phyloP scores from a whole-genome alignment of 1,284 basidiomycete species.

The Gomphus bonarii region DNA sequence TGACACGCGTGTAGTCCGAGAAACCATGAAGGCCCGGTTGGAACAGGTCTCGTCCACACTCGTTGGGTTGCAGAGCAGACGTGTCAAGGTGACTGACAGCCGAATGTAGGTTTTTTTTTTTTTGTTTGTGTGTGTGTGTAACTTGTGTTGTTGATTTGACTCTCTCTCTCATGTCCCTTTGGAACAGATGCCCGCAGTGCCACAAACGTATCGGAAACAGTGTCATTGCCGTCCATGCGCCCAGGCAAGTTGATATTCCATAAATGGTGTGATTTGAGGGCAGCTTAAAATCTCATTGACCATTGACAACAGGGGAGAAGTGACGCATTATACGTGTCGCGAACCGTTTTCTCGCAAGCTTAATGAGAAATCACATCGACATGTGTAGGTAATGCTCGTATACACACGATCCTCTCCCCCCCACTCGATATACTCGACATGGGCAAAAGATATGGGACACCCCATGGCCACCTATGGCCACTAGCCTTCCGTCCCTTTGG shows the following conservation, averaged over 20 bases:
- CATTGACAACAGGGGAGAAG: conserved; percentile 83
- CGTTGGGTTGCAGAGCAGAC: conserved; percentile 65
- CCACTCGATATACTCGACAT: neutral
- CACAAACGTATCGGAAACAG: conserved; percentile 91
- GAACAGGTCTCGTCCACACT: conserved; percentile 66
- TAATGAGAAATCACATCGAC: conserved; percentile 18
- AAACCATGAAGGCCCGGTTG: conserved; percentile 58
- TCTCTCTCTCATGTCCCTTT: too few relatives aligned
- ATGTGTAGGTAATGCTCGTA: neutral
- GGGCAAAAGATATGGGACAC: too few relatives aligned
- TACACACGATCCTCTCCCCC: neutral
- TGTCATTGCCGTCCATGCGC: conserved; percentile 90
- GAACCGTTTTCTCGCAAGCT: conserved; percentile 64
- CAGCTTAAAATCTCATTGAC: too few relatives aligned
- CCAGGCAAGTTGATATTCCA: conserved; percentile 36
- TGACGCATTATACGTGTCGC: conserved; percentile 90
- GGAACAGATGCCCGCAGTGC: conserved; percentile 92
- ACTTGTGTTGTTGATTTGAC: conserved; percentile 2
- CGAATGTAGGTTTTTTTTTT: conserved; percentile 55
- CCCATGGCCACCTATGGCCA: too few relatives aligned
- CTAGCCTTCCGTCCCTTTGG: neutral
- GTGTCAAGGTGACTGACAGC: conserved; percentile 87
- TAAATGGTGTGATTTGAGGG: neutral
- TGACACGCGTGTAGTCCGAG: conserved; percentile 56
- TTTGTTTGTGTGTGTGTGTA: neutral